These are phyloP conservation scores for Halenospora varia DNA, from an alignment of 495 filamentous ascomycete genomes.

Conservation along the genomic window DNA sequence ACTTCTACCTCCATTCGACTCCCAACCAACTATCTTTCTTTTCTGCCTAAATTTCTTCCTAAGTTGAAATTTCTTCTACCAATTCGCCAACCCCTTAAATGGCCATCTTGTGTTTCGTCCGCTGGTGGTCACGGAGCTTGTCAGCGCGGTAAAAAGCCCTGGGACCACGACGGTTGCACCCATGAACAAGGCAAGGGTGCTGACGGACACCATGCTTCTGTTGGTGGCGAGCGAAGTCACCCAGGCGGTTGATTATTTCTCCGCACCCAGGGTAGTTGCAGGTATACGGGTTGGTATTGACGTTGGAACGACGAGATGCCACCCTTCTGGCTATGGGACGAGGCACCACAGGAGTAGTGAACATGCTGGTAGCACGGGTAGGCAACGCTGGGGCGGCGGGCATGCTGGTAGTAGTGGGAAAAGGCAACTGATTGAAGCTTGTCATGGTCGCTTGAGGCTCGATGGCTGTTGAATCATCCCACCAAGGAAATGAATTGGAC, in stretches of 20 bases:
- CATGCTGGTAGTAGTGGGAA: constrained; percentile 11
- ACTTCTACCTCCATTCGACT: constrained; percentile 14
- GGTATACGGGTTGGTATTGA: constrained; percentile 13
- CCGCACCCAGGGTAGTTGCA: constrained; percentile 9
- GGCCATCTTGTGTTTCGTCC: constrained; percentile 15
- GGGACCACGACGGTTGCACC: constrained; percentile 12
- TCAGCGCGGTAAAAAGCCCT: constrained; percentile 14
- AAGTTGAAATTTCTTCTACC: constrained; percentile 13
- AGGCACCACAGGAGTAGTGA: constrained; percentile 12
- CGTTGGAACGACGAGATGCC: constrained; percentile 12
- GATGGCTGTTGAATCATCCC: constrained; percentile 12
- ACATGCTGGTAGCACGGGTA: constrained; percentile 9
- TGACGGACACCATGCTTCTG: constrained; percentile 11
- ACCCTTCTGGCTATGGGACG: constrained; percentile 12
- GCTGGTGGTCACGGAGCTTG: constrained; percentile 16
- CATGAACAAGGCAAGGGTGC: constrained; percentile 11
- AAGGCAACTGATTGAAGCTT: constrained; percentile 12
- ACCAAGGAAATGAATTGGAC: constrained; percentile 1
- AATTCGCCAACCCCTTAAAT: constrained; percentile 16
- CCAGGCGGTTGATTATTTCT: constrained; percentile 7
- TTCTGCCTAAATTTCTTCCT: constrained; percentile 17
- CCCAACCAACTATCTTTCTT: constrained; percentile 14
- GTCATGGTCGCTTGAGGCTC: constrained; percentile 9
- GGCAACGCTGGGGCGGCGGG: constrained; percentile 5
- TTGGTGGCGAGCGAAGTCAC: constrained; percentile 7